Evolutionary conservation across 192 early-diverging fungal species (phyloP), one percentile per base, ranked within the genome.

Genomic region (Entrophospora sp.): DNA sequence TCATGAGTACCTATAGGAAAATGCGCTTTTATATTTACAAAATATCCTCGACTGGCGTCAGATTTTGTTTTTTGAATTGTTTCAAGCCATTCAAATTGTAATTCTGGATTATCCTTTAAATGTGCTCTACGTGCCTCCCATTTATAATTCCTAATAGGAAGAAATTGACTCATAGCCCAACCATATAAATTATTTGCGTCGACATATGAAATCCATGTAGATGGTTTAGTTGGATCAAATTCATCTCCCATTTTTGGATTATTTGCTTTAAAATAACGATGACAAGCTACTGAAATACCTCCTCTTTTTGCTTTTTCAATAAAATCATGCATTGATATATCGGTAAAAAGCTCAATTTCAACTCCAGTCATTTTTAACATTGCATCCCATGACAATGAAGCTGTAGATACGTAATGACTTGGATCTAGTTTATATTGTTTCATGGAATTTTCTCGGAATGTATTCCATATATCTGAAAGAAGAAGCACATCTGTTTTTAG

Each of bases 111-210:
- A 12, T n/a, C 5, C 20, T 20, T 25, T 20, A 52, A 24, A 58
- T 58, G 36, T 58, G 0, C 16, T 22, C 20, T 13, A 28, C n/a
- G 31, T 36, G 25, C 56, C 18, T 37, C 56, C 56, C 32, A 37
- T 58, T 58, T 14, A 58, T 58, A 58, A 20, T 28, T 7, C 18
- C 56, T 16, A 38, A 58, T 58, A 58, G 34, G 56, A 5, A 58
- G 24, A 32, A 32, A 58, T 37, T 58, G 25, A 20, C 56, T 58
- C 56, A 58, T 58, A 37, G 7, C 16, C 14, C 34, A 37, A 6
- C 56, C 56, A 38, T 58, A 58, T 20, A 58, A 22, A 58, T 58
- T 58, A 30, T 8, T 57, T 30, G 10, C 10, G 8, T 42, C 40
- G 3, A 42, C 40, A 42, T 57, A 57, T 57, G 32, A 35, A 13